Evolutionary conservation across 2,329 filamentous ascomycete species (phyloP), one percentile per base, ranked within the genome.

Genomic region (Arachnomyces sp.): DNA sequence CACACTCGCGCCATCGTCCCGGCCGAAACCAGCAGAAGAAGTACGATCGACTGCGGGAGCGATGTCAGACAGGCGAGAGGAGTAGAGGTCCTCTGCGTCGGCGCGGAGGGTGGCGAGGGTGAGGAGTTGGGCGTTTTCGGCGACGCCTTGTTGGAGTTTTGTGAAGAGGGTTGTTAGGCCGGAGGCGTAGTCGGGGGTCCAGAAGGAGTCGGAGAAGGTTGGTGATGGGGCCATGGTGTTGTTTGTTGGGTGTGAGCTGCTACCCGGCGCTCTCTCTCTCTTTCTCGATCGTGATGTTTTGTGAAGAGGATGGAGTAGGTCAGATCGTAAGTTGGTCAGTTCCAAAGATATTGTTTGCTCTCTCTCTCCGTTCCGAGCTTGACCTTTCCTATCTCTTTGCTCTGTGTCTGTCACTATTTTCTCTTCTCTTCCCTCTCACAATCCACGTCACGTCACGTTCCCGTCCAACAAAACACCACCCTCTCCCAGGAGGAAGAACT

Each of bases 121-220:
- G 49, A 98, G 71, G 45, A 98, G 74, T 67, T 98, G 92, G 56
- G 90, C 84, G 64, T 98, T 94, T 66, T 98, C 92, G 53, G 89
- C 77, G 43, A 93, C 84, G 46, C 92, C 92, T 65, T 98, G 92
- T 65, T 96, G 89, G 42, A 98, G 81, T 73, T 98, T 98, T 63
- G 81, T 81, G 59, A 96, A 98, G 49, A 98, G 77, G 49, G 96
- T 88, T 40, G 90, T 89, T 50, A 98, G 77, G 47, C 92, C 89
- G 72, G 85, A 88, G 61, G 90, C 90, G 74, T 96, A 96, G 75
- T 98, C 92, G 61, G 79, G 79, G 47, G 92, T 94, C 92, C 92
- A 98, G 70, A 98, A 96, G 37, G 89, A 94, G 68, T 90, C 87
- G 53, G 88, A 81, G 67, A 98, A 96, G 56, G 85, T 79, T 53